phyloP scores from a whole-genome alignment of 2,329 filamentous ascomycete species.

The Nemania abortiva region DNA sequence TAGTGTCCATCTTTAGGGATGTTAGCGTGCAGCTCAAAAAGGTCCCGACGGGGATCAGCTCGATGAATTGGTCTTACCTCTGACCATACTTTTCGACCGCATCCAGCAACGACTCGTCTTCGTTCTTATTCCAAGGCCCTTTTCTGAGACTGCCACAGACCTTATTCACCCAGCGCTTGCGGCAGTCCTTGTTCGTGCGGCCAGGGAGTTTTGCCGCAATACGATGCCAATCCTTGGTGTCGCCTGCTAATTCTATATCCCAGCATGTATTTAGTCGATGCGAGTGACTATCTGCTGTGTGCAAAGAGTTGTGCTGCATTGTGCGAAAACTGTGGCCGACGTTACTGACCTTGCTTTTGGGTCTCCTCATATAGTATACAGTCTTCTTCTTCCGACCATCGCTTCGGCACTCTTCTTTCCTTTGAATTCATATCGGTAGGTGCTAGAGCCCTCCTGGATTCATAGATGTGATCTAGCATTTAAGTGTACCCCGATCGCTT shows the following conservation, averaged over 20 bases:
- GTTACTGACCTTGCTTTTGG: conserved; percentile 33
- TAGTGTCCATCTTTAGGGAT: conserved; percentile 55
- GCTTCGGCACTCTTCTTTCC: conserved; percentile 36
- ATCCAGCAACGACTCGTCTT: conserved; percentile 47
- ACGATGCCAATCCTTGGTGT: conserved; percentile 35
- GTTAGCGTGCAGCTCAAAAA: conserved; percentile 1
- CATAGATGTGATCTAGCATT: background rate
- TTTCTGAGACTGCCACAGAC: conserved; percentile 37
- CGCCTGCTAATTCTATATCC: conserved; percentile 12
- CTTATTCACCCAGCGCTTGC: conserved; percentile 40
- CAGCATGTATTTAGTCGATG: conserved; percentile 3
- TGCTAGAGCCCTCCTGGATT: background rate
- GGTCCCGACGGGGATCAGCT: background rate
- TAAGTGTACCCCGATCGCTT: background rate
- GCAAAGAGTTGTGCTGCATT: background rate
- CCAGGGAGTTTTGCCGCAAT: conserved; percentile 38
- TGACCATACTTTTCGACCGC: conserved; percentile 54
- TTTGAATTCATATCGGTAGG: conserved; percentile 26
- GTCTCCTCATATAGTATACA: conserved; percentile 38
- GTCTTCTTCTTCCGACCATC: conserved; percentile 41
- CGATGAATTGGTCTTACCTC: conserved; percentile 43
- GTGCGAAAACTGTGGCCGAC: background rate
- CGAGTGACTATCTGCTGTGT: background rate
- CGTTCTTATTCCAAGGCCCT: conserved; percentile 34
- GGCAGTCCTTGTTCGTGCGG: conserved; percentile 39